phyloP scores from a whole-genome alignment of 495 filamentous ascomycete species.

The Lasiosphaeria miniovina region DNA sequence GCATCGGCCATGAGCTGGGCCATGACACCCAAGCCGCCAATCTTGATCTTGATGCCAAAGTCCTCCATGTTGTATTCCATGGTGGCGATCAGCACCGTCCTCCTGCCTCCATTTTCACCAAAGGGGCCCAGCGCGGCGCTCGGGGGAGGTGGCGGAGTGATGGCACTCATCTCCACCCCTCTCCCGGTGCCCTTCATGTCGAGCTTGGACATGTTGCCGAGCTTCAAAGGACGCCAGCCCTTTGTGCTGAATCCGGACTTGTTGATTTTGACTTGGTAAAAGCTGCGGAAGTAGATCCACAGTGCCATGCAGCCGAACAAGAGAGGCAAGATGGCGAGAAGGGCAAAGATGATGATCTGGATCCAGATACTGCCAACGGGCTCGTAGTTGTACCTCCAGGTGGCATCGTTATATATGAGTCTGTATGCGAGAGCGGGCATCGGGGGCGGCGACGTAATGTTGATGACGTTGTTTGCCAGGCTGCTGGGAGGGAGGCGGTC shows the following conservation, averaged over 20 bases:
- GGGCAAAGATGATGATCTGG: constrained; percentile 58
- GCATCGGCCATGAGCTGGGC: constrained; percentile 70
- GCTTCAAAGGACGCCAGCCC: constrained; percentile 25
- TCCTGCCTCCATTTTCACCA: constrained; percentile 29
- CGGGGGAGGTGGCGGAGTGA: constrained; percentile 21
- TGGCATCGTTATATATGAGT: constrained; percentile 56
- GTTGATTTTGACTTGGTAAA: constrained; percentile 72
- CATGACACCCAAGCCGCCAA: constrained; percentile 70
- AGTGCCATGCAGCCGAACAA: constrained; percentile 48
- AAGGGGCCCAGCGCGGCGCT: constrained; percentile 17
- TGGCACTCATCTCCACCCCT: constrained; percentile 37
- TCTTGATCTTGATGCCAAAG: constrained; percentile 71
- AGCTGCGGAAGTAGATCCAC: constrained; percentile 61
- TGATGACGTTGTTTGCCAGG: constrained; percentile 54
- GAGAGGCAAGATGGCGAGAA: constrained; percentile 57
- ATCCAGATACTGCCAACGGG: constrained; percentile 53
- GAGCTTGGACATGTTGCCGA: constrained; percentile 25
- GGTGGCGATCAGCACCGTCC: constrained; percentile 63
- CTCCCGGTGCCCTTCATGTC: constrained; percentile 49
- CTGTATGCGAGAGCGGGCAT: constrained; percentile 56
- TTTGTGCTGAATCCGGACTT: constrained; percentile 56
- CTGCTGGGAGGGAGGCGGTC: constrained; percentile 63
- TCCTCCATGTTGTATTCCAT: constrained; percentile 76
- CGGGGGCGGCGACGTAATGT: constrained; percentile 57
- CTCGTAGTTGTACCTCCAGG: constrained; percentile 48